A percentile compares a stretch with the other conserved stretches of the same genome.
These are phyloP conservation scores for Penicillium glabrum DNA, from an alignment of 2,329 filamentous ascomycete species.

Conservation along the genomic window DNA sequence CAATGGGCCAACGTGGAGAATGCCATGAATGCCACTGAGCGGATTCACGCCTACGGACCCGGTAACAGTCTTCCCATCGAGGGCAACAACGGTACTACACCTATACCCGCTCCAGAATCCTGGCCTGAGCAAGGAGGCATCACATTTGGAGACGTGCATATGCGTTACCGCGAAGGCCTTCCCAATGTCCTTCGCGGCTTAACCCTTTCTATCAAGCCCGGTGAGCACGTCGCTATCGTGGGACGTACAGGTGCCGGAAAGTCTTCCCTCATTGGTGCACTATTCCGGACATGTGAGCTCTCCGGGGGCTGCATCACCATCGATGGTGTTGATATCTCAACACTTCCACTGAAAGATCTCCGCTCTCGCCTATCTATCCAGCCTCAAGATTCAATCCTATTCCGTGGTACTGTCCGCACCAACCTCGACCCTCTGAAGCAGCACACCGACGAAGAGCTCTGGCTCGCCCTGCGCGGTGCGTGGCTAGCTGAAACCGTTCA, in stretches of 20 bases:
- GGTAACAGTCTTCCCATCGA: not conserved
- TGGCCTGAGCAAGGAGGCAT: constrained; percentile 75
- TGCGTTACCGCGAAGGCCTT: constrained; percentile 69
- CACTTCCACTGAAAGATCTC: constrained; percentile 51
- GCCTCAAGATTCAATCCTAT: constrained; percentile 78
- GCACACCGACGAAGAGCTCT: constrained; percentile 66
- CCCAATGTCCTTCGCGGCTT: constrained; percentile 38
- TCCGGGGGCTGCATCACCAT: constrained; percentile 24
- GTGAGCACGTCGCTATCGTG: constrained; percentile 28
- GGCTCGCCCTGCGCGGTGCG: constrained; percentile 68
- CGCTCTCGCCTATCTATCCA: constrained; percentile 71
- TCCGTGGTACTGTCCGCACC: constrained; percentile 72
- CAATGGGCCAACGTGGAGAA: constrained; percentile 71
- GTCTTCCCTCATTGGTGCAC: constrained; percentile 24
- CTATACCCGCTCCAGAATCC: constrained; percentile 67
- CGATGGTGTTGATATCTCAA: constrained; percentile 49
- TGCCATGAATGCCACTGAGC: constrained; percentile 76
- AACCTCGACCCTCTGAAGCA: constrained; percentile 77
- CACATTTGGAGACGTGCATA: constrained; percentile 70
- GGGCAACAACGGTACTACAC: constrained; percentile 37
- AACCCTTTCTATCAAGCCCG: constrained; percentile 20
- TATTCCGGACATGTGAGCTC: constrained; percentile 27
- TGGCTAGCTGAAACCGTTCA: constrained; percentile 51
- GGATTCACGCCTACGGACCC: constrained; percentile 69
- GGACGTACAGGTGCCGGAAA: constrained; percentile 33